Conservation (phyloP, 352 stramenopile genomes). For the Globisporangium megalacanthum region DNA sequence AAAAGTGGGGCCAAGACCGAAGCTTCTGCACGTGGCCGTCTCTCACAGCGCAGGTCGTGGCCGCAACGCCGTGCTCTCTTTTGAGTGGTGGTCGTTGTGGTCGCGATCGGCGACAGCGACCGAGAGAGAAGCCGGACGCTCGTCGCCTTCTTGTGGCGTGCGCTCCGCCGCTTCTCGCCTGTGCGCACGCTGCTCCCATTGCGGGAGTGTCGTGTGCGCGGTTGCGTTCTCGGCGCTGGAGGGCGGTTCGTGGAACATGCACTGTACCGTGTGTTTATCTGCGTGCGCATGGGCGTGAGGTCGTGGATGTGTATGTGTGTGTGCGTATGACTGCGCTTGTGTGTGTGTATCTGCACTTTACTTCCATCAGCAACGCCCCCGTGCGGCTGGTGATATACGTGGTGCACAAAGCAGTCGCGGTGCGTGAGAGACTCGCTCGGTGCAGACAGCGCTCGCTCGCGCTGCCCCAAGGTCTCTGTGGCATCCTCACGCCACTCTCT, state of each 20-base stretch:
- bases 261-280: slow-evolving; percentile 1
- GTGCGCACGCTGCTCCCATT: slow-evolving; percentile 36
- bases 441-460: slow-evolving; percentile 8
- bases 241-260: slow-evolving; percentile 30
- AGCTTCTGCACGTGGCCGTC: slow-evolving; percentile 16
- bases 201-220: slow-evolving; percentile 24
- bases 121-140: slow-evolving; percentile 18
- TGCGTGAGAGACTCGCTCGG: slow-evolving; percentile 30
- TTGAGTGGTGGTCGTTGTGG: slow-evolving; percentile 12
- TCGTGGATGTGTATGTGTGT: slow-evolving; percentile 2
- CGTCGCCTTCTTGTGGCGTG: neutral
- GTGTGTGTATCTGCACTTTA: slow-evolving; percentile 41
- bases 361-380: slow-evolving; percentile 50
- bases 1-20: slow-evolving; percentile 70
- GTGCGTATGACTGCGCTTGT: slow-evolving; percentile 20
- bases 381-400: slow-evolving; percentile 74
- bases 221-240: slow-evolving; percentile 39
- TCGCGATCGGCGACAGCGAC: slow-evolving; percentile 8
- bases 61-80: slow-evolving; percentile 17
- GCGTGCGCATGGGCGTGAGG: neutral
- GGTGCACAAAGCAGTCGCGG: slow-evolving; percentile 58
- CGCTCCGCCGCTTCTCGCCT: slow-evolving; percentile 24
- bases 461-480: slow-evolving; percentile 19
- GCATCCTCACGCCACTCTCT: slow-evolving; percentile 28
- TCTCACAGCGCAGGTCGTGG: slow-evolving; percentile 10